phyloP scores from a whole-genome alignment of 306 rosid species.

The Lablab purpureus region DNA sequence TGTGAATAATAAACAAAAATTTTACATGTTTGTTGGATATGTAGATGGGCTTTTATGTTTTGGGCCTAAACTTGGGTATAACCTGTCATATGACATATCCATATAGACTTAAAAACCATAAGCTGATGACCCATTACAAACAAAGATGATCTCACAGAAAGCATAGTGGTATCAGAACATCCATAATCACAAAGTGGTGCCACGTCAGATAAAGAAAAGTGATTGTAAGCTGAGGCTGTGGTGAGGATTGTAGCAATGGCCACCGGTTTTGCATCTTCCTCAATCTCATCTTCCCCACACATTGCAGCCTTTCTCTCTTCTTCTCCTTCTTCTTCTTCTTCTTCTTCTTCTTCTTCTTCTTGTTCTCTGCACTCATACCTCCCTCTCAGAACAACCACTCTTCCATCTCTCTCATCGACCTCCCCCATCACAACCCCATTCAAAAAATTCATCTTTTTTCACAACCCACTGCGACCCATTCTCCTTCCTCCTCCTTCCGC shows the following conservation, averaged over 20 bases:
- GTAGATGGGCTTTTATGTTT: no score
- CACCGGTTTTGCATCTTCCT: conserved; percentile 40
- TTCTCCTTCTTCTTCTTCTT: conserved; percentile 12
- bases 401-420: conserved; percentile 33
- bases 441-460: conserved; percentile 36
- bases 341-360: background rate
- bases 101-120: no score
- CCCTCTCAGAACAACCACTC: conserved; percentile 23
- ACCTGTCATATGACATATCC: no score
- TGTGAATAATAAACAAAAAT: no score
- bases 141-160: no score
- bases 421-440: conserved; percentile 21
- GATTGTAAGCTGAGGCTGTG: background rate
- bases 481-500: conserved; percentile 40
- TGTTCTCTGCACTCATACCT: conserved; percentile 24
- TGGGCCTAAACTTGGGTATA: no score
- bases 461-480: conserved; percentile 45
- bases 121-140: no score
- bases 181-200: conserved; percentile 6
- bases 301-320: conserved; percentile 50
- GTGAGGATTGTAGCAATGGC: conserved; percentile 59
- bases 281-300: conserved; percentile 40
- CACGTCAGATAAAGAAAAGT: conserved; percentile 39
- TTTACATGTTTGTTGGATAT: no score
- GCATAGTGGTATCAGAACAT: background rate